Evolutionary conservation across 306 rosid species (phyloP).

Genomic region (Vigna trinervia): DNA sequence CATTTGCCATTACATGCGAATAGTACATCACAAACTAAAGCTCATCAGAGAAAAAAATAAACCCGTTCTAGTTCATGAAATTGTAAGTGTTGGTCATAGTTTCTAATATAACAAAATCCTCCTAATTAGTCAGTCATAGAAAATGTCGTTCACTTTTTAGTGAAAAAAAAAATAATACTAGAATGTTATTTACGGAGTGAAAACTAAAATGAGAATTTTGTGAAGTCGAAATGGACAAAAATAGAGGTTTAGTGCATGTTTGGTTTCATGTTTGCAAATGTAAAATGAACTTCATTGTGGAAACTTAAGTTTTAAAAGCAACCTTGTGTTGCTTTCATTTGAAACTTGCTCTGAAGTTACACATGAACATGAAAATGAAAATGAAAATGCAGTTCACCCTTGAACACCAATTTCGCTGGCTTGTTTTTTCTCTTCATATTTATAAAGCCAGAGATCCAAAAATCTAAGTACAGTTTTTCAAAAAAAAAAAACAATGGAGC

Average conservation of each 20-base stretch:
- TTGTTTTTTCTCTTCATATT: slow-evolving; percentile 11
- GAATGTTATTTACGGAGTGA: background rate
- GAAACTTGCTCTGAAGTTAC: background rate
- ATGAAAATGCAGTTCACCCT: background rate
- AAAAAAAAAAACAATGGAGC: background rate
- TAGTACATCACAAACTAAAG: background rate
- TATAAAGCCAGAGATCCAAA: background rate
- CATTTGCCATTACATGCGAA: background rate
- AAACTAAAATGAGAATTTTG: background rate
- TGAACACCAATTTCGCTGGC: background rate
- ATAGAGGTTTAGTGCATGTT: background rate
- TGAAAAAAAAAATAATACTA: too few relatives aligned
- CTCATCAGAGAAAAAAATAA: background rate
- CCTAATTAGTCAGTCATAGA: background rate
- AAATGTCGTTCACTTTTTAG: too few relatives aligned
- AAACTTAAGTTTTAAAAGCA: background rate
- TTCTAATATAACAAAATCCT: background rate
- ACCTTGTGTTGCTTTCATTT: background rate
- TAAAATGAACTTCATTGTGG: background rate
- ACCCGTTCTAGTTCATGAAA: background rate
- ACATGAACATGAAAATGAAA: background rate
- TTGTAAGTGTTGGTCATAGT: background rate
- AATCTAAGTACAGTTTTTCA: background rate
- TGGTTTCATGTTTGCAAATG: background rate
- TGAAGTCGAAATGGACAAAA: background rate